Conservation (phyloP, 148 eudicot species). For the Rhododendron kiyosumense region DNA sequence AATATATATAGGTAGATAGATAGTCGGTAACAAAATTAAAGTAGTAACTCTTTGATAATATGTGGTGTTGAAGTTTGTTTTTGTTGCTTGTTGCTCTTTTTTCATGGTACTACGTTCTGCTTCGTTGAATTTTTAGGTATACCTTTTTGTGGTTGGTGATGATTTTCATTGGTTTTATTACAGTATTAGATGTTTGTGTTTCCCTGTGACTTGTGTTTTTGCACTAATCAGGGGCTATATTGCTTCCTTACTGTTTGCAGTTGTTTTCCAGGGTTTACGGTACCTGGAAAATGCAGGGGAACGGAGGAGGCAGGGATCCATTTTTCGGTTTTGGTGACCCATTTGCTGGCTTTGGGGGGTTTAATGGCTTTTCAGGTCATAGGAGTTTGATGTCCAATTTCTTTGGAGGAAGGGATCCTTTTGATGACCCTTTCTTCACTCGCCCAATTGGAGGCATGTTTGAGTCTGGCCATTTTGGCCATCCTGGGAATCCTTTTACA, state of each 20-base stretch:
- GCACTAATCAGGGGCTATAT: background rate
- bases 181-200: background rate
- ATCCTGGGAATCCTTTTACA: background rate
- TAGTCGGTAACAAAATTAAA: background rate
- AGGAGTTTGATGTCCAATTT: constrained; percentile 51
- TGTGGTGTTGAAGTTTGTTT: background rate
- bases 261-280: constrained; percentile 18
- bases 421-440: constrained; percentile 83
- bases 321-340: constrained; percentile 55
- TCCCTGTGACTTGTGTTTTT: background rate
- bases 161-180: background rate
- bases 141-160: background rate
- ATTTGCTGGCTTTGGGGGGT: constrained; percentile 52
- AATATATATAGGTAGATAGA: background rate
- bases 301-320: constrained; percentile 48
- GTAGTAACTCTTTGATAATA: background rate
- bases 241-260: background rate
- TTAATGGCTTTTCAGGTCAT: constrained; percentile 58
- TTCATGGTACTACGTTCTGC: background rate
- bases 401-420: constrained; percentile 88
- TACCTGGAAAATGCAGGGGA: constrained; percentile 49
- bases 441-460: constrained; percentile 62
- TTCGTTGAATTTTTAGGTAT: background rate
- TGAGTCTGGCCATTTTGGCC: constrained; percentile 49
- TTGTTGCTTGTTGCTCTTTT: background rate